Evolutionary conservation across 1,139 yeast species (phyloP), one percentile per base, ranked within the genome.

Genomic region (Debaryomyces subglobosus): DNA sequence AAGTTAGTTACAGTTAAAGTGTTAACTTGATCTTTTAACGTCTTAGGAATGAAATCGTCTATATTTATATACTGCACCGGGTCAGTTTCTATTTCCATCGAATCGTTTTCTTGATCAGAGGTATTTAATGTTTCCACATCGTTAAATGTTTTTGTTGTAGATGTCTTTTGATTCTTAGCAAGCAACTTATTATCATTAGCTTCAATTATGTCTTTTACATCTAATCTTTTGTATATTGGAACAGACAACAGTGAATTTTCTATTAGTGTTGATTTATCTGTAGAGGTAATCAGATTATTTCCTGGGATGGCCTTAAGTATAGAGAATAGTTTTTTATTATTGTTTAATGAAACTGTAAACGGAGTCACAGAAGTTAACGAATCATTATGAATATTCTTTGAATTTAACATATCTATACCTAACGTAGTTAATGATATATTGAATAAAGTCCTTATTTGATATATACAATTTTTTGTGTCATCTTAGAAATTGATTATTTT

Each of bases 21-120:
- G 45, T 67, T 56, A 3, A 77, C 48, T 50, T 79, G 81, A 24
- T 77, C 71, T 29, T 65, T 64, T 42, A 73, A 54, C 39, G 65
- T 70, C 3, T 49, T 49, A 0, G 79, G 78, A 3, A 53, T 49
- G 23, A 77, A 64, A 1, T 51, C 49, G 5, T 60, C 58, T 12
- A 77, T 60, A 0, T 64, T 68, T 3, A 63, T 53, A 30, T 29
- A 38, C 8, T 49, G 48, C 1, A 39, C 45, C 8, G 58, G 48
- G 8, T 54, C 59, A 18, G 53, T 56, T 10, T 55, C 59, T 10
- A 51, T 54, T 35, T 56, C 53, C 24, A 53, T 41, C 9, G 43
- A 50, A n/a, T 45, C 44, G 16, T 39, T 45, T 13, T 49, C 49
- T 20, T 45, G 40, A 12, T 49, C 46, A 16, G 38, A 32, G 2